Evolutionary conservation across 768 basidiomycete species (phyloP).

Genomic region (Kwoniella dejecticola): DNA sequence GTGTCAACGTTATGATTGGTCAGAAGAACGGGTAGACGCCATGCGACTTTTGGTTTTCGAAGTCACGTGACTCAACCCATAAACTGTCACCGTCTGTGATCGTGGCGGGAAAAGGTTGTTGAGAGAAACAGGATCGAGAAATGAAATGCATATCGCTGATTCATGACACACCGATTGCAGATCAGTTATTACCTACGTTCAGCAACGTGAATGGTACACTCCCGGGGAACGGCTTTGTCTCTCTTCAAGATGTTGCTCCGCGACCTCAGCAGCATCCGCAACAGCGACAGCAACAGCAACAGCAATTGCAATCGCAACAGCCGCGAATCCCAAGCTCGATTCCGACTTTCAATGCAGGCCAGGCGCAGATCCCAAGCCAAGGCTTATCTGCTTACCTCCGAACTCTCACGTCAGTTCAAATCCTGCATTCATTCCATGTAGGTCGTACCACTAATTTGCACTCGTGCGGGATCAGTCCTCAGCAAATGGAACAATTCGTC

Average conservation of each 20-base stretch:
- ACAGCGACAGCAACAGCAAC: not conserved
- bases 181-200: not conserved
- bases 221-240: constrained; percentile 13
- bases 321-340: not conserved
- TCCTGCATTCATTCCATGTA: too few relatives aligned
- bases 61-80: constrained; percentile 12
- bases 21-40: not conserved
- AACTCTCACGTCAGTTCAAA: not conserved
- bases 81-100: too few relatives aligned
- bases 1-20: not conserved
- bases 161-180: not conserved
- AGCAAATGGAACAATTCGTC: not conserved
- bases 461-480: not conserved
- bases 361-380: not conserved
- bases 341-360: not conserved
- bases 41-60: not conserved
- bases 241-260: constrained; percentile 21
- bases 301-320: not conserved
- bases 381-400: not conserved
- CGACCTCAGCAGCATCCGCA: not conserved
- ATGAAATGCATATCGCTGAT: constrained; percentile 16
- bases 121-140: not conserved
- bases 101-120: not conserved
- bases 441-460: too few relatives aligned
- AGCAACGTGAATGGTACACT: not conserved